Evolutionary conservation across 495 filamentous ascomycete genomes (phyloP), one percentile per base, ranked within the genome.

Genomic region (Penicillium steckii): DNA sequence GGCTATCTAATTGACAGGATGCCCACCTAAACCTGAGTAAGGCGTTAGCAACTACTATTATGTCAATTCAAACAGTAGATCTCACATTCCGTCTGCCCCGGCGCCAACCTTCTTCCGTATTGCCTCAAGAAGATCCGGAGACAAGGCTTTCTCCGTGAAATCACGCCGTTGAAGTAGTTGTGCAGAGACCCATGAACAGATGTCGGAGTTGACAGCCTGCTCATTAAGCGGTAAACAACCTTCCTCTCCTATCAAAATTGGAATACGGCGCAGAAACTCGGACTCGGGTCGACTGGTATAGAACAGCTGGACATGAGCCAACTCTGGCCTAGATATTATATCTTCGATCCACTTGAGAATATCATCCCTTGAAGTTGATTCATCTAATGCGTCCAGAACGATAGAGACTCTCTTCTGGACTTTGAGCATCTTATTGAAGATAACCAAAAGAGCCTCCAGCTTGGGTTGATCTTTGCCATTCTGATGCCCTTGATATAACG

Each of bases 21-120:
- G 59, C 68, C 69, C 67, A 76, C 43, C 71, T 67, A 41, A 78
- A 77, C 71, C 72, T 78, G 48, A 41, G 8, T 10, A 48, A 4
- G 30, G 25, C 23, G 42, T 45, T 17, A 65, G 2, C 50, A 35
- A 15, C 46, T 12, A 44, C 55, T 33, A 54, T 3, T 10, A 55
- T 48, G 60, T 48, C 13, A 8, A 56, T 29, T 21, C 18, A 48
- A 24, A 3, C 32, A 33, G 15, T 26, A 54, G n/a, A 12, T 29
- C 66, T 56, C 57, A 76, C 66, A 76, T 75, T 29, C 71, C 67
- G 30, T 69, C 45, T 8, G 64, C 64, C 44, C 65, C 50, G 12
- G 59, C 55, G 50, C 49, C 68, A 57, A 44, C 40, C 45, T 46
- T 49, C 15, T 25, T 65, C 50, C 13, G 50, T 35, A 53, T 64